Percentiles rank a stretch among this genome's conserved stretches.
Evolutionary conservation across 2,329 filamentous ascomycete species (phyloP).

Genomic region (Westerdykella sp.): DNA sequence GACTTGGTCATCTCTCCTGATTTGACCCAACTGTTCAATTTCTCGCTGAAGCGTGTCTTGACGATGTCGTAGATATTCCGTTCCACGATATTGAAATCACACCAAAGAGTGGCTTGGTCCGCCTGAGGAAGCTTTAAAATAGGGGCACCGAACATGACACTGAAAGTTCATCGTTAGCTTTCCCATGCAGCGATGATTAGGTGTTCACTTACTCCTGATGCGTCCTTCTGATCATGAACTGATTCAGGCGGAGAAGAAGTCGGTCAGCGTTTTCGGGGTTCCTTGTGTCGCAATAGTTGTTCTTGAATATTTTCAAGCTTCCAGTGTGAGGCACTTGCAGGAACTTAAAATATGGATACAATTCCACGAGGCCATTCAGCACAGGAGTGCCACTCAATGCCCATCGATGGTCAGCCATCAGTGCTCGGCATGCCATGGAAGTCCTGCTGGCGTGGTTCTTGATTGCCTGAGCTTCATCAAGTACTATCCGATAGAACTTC

Average conservation of each 20-base stretch:
- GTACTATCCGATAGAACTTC: constrained; percentile 45
- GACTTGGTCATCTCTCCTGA: constrained; percentile 24
- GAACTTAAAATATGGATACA: constrained; percentile 42
- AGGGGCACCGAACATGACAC: constrained; percentile 45
- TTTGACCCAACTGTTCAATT: constrained; percentile 36
- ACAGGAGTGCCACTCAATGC: constrained; percentile 42
- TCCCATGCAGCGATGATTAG: not conserved
- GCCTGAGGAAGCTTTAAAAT: constrained; percentile 51
- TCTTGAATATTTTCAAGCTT: constrained; percentile 39
- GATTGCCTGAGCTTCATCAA: constrained; percentile 54
- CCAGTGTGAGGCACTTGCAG: constrained; percentile 38
- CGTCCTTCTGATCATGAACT: constrained; percentile 52
- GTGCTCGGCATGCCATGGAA: constrained; percentile 41
- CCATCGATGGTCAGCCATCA: constrained; percentile 39
- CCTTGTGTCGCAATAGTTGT: constrained; percentile 38
- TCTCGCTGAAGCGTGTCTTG: constrained; percentile 36
- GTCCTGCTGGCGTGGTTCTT: constrained; percentile 45
- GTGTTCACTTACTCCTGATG: constrained; percentile 41
- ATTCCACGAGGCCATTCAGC: constrained; percentile 26
- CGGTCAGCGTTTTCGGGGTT: constrained; percentile 28
- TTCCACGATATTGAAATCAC: constrained; percentile 50
- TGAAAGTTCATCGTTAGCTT: not conserved
- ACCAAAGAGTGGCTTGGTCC: constrained; percentile 36
- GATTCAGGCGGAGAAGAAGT: constrained; percentile 35
- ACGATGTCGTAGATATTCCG: constrained; percentile 51